Conservation (phyloP, 2,329 filamentous ascomycete species). For the Colletotrichum liriopes region DNA sequence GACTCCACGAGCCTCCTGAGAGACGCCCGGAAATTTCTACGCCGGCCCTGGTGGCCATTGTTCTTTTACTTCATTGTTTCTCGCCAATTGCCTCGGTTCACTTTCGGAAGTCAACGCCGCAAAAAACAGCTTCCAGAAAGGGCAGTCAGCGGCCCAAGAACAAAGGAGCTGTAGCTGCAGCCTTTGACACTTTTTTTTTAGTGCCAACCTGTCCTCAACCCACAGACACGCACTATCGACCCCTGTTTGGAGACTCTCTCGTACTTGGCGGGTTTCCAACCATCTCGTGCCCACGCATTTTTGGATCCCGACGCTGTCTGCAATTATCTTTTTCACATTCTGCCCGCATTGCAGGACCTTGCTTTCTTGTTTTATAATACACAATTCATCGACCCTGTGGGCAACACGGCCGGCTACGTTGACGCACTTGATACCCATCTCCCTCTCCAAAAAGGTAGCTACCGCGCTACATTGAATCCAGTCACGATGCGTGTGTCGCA, state of each 20-base stretch:
- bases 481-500: conserved; percentile 60
- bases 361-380: conserved; percentile 36
- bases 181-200: conserved; percentile 30
- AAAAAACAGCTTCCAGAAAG: conserved; percentile 22
- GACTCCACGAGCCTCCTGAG: conserved; percentile 13
- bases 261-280: conserved; percentile 41
- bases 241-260: conserved; percentile 34
- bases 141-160: conserved; percentile 18
- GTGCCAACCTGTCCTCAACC: conserved; percentile 50
- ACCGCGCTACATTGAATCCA: conserved; percentile 31
- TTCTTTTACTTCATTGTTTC: background rate
- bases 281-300: conserved; percentile 35
- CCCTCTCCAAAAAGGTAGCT: conserved; percentile 19
- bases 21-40: background rate
- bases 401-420: conserved; percentile 40
- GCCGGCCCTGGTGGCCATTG: background rate
- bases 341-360: conserved; percentile 34
- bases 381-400: conserved; percentile 38
- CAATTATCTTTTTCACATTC: conserved; percentile 31
- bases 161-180: conserved; percentile 5
- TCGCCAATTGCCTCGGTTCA: background rate
- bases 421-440: conserved; percentile 34
- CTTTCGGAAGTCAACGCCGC: conserved; percentile 16
- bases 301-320: conserved; percentile 30
- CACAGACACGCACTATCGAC: conserved; percentile 34